phyloP scores from a whole-genome alignment of 208 protist species.

The Crithidia fasciculata region DNA sequence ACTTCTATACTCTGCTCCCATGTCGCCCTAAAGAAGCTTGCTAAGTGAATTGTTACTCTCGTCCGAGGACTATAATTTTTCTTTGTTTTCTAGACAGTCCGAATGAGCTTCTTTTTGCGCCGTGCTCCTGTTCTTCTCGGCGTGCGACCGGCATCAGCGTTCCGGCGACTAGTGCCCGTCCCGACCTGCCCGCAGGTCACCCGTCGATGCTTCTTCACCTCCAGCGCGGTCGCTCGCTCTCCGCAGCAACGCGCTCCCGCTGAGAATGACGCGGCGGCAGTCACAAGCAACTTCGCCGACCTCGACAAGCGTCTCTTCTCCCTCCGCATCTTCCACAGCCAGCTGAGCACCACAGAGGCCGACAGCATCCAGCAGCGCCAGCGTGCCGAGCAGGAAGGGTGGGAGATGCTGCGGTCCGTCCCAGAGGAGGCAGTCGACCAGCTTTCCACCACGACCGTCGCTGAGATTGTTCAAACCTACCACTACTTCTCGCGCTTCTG shows the following conservation, averaged over 20 bases:
- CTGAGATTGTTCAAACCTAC: slow-evolving; percentile 66
- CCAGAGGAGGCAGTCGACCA: slow-evolving; percentile 41
- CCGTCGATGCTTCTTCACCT: background rate
- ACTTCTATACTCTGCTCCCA: no score
- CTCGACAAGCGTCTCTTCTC: slow-evolving; percentile 30
- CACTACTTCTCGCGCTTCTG: slow-evolving; percentile 68
- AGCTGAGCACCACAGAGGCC: background rate
- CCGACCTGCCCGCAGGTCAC: background rate
- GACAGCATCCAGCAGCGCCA: slow-evolving; percentile 4
- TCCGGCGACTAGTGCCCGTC: no score
- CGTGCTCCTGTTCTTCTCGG: background rate
- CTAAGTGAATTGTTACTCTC: no score
- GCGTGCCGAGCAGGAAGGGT: slow-evolving; percentile 48
- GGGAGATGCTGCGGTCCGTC: slow-evolving; percentile 56
- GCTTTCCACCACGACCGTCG: slow-evolving; percentile 35
- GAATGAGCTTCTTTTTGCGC: background rate
- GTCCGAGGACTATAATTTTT: no score
- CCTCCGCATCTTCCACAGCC: slow-evolving; percentile 24
- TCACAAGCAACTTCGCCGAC: background rate
- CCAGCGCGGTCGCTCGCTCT: background rate
- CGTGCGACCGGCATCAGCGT: no score
- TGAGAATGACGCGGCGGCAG: background rate
- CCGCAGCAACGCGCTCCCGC: background rate
- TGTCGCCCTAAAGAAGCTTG: no score
- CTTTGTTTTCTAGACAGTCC: no score